A percentile compares a stretch with the other conserved stretches of the same genome.
Conservation (phyloP, 1,284 basidiomycete species). For the Pascua sp. region DNA sequence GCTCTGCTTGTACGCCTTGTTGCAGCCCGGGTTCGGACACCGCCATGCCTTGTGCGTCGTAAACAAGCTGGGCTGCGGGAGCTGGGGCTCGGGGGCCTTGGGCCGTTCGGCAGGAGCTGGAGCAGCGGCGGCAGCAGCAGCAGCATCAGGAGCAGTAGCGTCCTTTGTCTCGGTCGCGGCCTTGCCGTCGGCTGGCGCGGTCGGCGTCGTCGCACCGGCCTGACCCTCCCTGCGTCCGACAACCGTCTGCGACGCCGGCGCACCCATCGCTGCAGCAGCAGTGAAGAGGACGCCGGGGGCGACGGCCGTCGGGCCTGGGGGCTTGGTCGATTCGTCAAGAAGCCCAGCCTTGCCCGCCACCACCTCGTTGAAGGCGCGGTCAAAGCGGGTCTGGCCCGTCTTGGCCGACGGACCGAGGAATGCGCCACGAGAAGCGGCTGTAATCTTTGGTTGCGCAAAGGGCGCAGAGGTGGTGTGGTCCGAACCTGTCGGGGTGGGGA, state of each 20-base stretch:
- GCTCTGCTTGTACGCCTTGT: constrained; percentile 98
- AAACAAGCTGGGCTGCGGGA: constrained; percentile 51
- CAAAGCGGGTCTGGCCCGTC: constrained; percentile 34
- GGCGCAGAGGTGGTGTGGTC: constrained; percentile 31
- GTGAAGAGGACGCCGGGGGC: constrained; percentile 45
- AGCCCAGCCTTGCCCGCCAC: constrained; percentile 44
- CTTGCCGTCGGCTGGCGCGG: not conserved
- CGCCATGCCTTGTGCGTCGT: constrained; percentile 77
- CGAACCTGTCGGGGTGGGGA: constrained; percentile 35
- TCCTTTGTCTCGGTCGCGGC: not conserved
- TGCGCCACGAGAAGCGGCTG: constrained; percentile 27
- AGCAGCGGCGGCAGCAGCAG: constrained; percentile 3
- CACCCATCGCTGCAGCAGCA: constrained; percentile 34
- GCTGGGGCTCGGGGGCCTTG: constrained; percentile 26
- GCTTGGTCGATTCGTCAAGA: constrained; percentile 24
- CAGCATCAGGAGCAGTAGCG: constrained; percentile 1
- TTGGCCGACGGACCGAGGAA: constrained; percentile 27
- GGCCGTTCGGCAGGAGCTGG: constrained; percentile 4
- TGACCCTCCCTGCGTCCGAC: constrained; percentile 19
- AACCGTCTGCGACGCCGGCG: constrained; percentile 35
- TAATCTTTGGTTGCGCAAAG: constrained; percentile 35
- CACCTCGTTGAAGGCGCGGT: constrained; percentile 46
- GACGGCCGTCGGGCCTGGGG: constrained; percentile 33
- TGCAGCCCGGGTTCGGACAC: constrained; percentile 94
- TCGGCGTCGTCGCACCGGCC: not conserved